Evolutionary conservation across 2,329 filamentous ascomycete genomes (phyloP).

Genomic region (Exophiala sp.): DNA sequence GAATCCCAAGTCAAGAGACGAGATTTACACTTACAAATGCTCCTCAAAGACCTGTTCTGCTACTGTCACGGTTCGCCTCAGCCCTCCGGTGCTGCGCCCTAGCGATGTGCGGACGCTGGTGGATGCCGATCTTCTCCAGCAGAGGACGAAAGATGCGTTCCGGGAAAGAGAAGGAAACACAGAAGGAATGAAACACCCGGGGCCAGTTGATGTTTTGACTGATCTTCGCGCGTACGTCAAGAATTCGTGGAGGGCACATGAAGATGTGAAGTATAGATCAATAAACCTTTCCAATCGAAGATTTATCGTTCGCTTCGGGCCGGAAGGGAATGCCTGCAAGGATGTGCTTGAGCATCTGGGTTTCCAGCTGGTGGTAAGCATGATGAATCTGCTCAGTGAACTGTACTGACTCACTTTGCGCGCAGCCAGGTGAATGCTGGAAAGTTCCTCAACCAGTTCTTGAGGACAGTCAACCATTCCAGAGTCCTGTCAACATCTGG

Average conservation of each 20-base stretch:
- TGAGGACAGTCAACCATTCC: constrained; percentile 37
- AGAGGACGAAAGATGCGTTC: constrained; percentile 54
- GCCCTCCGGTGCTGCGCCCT: constrained; percentile 50
- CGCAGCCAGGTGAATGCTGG: constrained; percentile 38
- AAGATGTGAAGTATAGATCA: constrained; percentile 36
- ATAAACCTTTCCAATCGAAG: constrained; percentile 62
- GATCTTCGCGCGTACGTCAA: constrained; percentile 58
- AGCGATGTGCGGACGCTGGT: constrained; percentile 52
- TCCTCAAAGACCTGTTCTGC: constrained; percentile 56
- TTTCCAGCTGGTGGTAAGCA: constrained; percentile 49
- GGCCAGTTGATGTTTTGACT: constrained; percentile 53
- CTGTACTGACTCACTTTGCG: constrained; percentile 4
- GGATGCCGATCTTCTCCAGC: constrained; percentile 50
- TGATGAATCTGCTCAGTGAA: not conserved
- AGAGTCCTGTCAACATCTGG: constrained; percentile 42
- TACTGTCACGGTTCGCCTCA: constrained; percentile 51
- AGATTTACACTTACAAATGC: constrained; percentile 56
- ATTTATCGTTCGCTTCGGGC: constrained; percentile 61
- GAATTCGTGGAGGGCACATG: constrained; percentile 53
- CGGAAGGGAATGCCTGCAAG: constrained; percentile 53
- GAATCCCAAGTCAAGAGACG: constrained; percentile 33
- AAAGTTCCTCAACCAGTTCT: constrained; percentile 39
- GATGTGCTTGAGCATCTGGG: constrained; percentile 56
- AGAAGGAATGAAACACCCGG: constrained; percentile 50
- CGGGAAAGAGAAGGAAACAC: constrained; percentile 20